Evolutionary conservation across 108 stramenopile species (phyloP), one percentile per base, ranked within the genome.

Genomic region (Epithemia pelagica): DNA sequence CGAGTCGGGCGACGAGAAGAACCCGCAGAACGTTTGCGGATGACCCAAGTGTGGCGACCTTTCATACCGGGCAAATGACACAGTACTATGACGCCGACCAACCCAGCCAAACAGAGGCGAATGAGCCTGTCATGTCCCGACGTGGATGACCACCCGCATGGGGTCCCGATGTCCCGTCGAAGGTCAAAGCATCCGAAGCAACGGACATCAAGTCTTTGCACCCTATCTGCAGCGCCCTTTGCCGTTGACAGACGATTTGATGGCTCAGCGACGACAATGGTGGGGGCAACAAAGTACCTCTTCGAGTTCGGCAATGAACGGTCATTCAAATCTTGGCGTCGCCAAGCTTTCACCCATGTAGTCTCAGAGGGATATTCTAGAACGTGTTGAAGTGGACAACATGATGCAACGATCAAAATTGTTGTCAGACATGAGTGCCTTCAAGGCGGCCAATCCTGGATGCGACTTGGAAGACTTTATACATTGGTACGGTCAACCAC

Each of bases 381-480:
- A 73, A 24, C 84, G 88, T 28, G 67, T 94, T 24, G 80, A 76
- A 31, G 57, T 91, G 25, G 77, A 87, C 1, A 87, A 94, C 54
- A 80, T 82, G 20, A 62, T 89, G 3, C 90, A 89, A 66, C 76
- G 68, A 55, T 84, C 93, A 15, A 91, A 94, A 69, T 78, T 94
- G 10, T 56, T 87, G 0, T 88, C 85, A 32, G 93, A 94, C 51
- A 94, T 94, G 93, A 62, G 74, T n/a, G 74, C 90, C 8, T 94
- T 91, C 69, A 94, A 94, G 66, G 90, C 93, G 5, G 90, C 93
- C 8, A 94, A 94, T 59, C 87, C 80, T 20, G 80, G 77, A 24
- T 74, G 77, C 22, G 59, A 73, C 8, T 81, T 94, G 62, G 82
- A 90, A 58, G 93, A 94, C 52, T 94, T 94, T 66, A 74, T 84